Percentiles rank a stretch among this genome's conserved stretches.
These are phyloP conservation scores for Mycena sp. DNA, from an alignment of 1,284 basidiomycete genomes.

Conservation along the genomic window DNA sequence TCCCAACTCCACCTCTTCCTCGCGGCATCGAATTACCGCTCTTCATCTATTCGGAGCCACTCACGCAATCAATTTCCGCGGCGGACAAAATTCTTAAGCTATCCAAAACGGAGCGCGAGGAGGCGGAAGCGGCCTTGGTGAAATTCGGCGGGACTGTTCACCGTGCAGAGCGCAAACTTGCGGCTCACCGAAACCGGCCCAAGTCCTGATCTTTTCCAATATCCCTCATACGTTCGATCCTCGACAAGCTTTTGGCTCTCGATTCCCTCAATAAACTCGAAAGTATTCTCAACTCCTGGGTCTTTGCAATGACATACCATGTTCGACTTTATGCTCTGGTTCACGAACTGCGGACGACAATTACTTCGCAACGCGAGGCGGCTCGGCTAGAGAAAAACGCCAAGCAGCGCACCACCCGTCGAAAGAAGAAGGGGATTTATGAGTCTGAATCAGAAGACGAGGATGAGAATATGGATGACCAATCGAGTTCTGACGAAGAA, in stretches of 20 bases:
- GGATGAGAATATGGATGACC: neutral
- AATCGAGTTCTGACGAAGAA: neutral
- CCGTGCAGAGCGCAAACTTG: neutral
- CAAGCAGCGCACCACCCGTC: neutral
- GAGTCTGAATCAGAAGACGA: neutral
- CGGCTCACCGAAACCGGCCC: neutral
- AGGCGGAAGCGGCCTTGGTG: neutral
- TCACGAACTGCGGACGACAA: neutral
- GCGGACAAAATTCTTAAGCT: constrained; percentile 1
- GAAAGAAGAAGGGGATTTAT: neutral
- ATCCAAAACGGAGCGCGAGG: neutral
- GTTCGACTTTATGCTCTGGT: neutral
- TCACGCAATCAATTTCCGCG: too few relatives aligned
- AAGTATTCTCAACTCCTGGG: neutral
- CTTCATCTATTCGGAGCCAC: too few relatives aligned
- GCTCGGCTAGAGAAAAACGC: neutral
- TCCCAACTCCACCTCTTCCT: too few relatives aligned
- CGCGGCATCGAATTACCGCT: too few relatives aligned
- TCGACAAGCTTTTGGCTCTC: neutral
- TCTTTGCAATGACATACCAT: neutral
- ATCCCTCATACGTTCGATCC: neutral
- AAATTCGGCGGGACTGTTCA: neutral
- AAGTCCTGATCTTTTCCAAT: constrained; percentile 6
- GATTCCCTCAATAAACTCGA: neutral
- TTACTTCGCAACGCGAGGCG: neutral